phyloP scores from a whole-genome alignment of 2,329 filamentous ascomycete species.

The Exophiala sp. region DNA sequence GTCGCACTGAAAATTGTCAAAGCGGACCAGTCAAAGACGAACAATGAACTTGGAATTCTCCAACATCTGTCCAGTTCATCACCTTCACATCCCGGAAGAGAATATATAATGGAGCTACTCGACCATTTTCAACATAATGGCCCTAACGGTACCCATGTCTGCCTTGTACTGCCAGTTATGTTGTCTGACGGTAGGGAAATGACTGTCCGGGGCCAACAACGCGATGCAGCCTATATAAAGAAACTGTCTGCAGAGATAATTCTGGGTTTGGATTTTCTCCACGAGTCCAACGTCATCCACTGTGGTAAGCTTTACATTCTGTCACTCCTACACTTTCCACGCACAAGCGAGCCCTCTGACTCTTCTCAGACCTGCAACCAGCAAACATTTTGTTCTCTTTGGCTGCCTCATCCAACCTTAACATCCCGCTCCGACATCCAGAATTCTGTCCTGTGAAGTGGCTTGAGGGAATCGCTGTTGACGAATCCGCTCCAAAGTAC shows the following conservation, averaged over 20 bases:
- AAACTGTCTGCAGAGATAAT: not conserved
- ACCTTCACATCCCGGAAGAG: not conserved
- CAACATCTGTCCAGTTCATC: not conserved
- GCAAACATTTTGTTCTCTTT: not conserved
- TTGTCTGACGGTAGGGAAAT: not conserved
- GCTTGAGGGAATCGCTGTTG: not conserved
- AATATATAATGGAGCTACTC: not conserved
- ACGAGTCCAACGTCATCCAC: not conserved
- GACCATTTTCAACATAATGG: constrained; percentile 24
- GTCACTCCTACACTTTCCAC: not conserved
- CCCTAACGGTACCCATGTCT: constrained; percentile 28
- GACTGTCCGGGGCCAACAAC: not conserved
- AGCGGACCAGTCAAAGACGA: not conserved
- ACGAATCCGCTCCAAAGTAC: not conserved
- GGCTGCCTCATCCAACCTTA: not conserved
- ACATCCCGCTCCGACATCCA: not conserved
- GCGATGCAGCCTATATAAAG: not conserved
- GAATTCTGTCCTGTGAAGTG: not conserved
- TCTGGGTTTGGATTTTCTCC: not conserved
- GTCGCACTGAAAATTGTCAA: constrained; percentile 8
- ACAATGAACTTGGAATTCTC: not conserved
- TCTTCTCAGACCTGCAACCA: not conserved
- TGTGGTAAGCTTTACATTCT: not conserved
- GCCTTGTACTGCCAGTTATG: constrained; percentile 18
- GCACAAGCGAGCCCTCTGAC: not conserved